Percentiles rank a stretch among this genome's conserved stretches.
Evolutionary conservation across 2,329 filamentous ascomycete genomes (phyloP).

Genomic region (Epichloe uncinata): DNA sequence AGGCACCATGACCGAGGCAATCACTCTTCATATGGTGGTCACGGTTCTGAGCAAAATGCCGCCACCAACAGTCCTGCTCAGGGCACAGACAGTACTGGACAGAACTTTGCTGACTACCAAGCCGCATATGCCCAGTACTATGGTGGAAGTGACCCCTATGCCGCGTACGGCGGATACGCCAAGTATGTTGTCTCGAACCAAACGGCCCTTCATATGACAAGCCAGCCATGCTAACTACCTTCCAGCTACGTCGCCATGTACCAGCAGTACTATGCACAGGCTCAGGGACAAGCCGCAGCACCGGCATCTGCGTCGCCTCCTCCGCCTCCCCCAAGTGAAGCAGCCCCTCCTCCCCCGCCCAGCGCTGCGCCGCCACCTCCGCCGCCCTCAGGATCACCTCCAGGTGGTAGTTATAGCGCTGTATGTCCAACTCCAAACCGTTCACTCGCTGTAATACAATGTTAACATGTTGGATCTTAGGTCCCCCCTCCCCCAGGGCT

Average conservation of each 20-base stretch:
- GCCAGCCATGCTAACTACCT: constrained; percentile 10
- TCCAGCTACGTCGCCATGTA: constrained; percentile 55
- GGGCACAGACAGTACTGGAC: constrained; percentile 15
- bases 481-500: constrained; percentile 45
- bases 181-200: constrained; percentile 35
- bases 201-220: neutral
- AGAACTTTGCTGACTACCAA: constrained; percentile 46
- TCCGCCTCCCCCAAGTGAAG: constrained; percentile 45
- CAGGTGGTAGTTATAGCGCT: constrained; percentile 48
- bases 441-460: neutral
- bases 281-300: constrained; percentile 33
- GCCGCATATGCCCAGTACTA: constrained; percentile 81
- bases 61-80: constrained; percentile 25
- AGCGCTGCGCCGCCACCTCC: constrained; percentile 37
- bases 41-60: constrained; percentile 15
- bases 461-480: constrained; percentile 16
- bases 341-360: constrained; percentile 48
- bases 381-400: constrained; percentile 33
- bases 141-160: constrained; percentile 65
- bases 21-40: constrained; percentile 16
- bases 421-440: constrained; percentile 32
- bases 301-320: constrained; percentile 39
- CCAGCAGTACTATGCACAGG: constrained; percentile 51
- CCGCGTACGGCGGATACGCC: constrained; percentile 78
- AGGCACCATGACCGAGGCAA: constrained; percentile 16